A percentile compares a stretch with the other conserved stretches of the same genome.
These are phyloP conservation scores for Calonectria honghensis DNA, from an alignment of 2,329 filamentous ascomycete genomes.

Conservation along the genomic window DNA sequence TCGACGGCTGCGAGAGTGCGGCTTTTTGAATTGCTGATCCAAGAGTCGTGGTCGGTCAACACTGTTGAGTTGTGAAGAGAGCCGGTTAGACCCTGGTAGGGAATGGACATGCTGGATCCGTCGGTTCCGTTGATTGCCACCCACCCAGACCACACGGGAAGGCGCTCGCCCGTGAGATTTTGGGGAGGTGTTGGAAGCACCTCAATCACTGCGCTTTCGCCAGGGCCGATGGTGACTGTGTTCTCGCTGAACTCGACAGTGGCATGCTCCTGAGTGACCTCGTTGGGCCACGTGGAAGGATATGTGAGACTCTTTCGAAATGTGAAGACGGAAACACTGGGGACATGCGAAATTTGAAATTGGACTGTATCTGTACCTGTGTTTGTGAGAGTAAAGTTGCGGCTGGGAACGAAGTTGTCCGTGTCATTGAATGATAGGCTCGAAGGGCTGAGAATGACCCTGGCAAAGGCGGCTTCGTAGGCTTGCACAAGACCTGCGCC, in stretches of 20 bases:
- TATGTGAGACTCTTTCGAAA: slow-evolving; percentile 58
- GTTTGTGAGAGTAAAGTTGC: slow-evolving; percentile 75
- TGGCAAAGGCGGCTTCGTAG: slow-evolving; percentile 74
- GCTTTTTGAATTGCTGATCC: slow-evolving; percentile 60
- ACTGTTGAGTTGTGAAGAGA: slow-evolving; percentile 58
- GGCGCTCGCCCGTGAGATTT: slow-evolving; percentile 58
- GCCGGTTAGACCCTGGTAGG: slow-evolving; percentile 64
- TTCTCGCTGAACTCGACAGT: slow-evolving; percentile 64
- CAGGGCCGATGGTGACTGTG: slow-evolving; percentile 65
- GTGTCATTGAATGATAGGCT: slow-evolving; percentile 80
- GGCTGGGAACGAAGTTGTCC: slow-evolving; percentile 69
- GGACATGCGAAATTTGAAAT: slow-evolving; percentile 71
- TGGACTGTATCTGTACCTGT: slow-evolving; percentile 67
- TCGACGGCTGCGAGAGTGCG: slow-evolving; percentile 50
- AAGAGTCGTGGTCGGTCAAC: slow-evolving; percentile 50
- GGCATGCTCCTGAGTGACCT: slow-evolving; percentile 64
- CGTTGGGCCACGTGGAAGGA: slow-evolving; percentile 67
- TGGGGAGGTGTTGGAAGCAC: slow-evolving; percentile 66
- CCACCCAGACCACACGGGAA: slow-evolving; percentile 66
- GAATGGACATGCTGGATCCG: slow-evolving; percentile 61
- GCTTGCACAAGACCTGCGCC: slow-evolving; percentile 77
- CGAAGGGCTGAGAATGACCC: slow-evolving; percentile 71
- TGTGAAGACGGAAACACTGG: slow-evolving; percentile 73
- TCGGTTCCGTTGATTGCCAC: slow-evolving; percentile 64
- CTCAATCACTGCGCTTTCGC: slow-evolving; percentile 66